A percentile compares a stretch with the other conserved stretches of the same genome.
Conservation (phyloP, 257 asterid species). For the Solanum virginianum region DNA sequence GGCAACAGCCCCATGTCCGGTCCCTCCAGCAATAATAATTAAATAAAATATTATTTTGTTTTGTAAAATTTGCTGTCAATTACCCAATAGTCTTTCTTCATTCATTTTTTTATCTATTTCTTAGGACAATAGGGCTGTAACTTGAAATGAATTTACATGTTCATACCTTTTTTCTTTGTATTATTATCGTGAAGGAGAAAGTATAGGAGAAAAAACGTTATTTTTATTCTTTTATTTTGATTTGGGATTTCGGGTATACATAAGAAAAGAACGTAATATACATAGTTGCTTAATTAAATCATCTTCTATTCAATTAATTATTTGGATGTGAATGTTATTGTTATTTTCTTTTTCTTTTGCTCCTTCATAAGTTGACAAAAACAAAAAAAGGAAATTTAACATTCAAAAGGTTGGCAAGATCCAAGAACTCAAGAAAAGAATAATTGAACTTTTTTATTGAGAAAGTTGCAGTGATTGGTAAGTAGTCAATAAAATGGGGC, state of each 20-base stretch:
- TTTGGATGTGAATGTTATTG: constrained; percentile 5
- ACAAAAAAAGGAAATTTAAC: not conserved
- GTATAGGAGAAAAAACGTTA: not conserved
- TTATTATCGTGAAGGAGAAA: not conserved
- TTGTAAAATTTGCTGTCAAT: not conserved
- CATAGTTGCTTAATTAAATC: not conserved
- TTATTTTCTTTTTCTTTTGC: constrained; percentile 37
- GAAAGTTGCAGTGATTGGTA: not conserved
- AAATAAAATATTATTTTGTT: not conserved
- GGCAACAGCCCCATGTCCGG: constrained; percentile 5
- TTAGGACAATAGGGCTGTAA: not conserved
- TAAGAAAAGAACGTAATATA: not conserved
- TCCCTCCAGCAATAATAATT: constrained; percentile 10
- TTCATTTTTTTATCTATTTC: not conserved
- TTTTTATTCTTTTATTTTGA: not conserved
- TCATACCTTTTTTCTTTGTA: not conserved
- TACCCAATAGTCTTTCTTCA: not conserved
- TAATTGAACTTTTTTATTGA: not conserved
- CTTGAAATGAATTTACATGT: not conserved
- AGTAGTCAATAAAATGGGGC: constrained; percentile 55
- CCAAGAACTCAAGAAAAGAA: not conserved
- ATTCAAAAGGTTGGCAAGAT: not conserved
- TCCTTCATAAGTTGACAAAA: constrained; percentile 37
- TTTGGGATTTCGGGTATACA: not conserved
- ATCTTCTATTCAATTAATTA: not conserved